phyloP scores from a whole-genome alignment of 257 asterid species.

The Solanum medicagineum region DNA sequence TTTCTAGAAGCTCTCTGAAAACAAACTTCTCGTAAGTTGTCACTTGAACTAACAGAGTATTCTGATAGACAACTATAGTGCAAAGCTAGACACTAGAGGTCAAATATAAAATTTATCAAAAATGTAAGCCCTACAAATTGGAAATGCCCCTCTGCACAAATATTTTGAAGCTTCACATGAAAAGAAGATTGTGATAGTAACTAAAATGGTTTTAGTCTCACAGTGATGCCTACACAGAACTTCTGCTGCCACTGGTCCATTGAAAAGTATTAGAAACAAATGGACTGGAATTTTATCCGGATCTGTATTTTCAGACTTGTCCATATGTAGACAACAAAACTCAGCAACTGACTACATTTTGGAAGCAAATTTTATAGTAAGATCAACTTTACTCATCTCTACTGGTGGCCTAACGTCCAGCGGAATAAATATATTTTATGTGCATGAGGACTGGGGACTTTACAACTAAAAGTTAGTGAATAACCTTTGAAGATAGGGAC shows the following conservation, averaged over 20 bases:
- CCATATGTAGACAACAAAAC: not conserved
- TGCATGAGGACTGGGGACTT: not conserved
- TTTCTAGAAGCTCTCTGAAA: not conserved
- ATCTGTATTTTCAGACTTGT: not conserved
- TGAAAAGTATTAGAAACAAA: not conserved
- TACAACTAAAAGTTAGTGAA: not conserved
- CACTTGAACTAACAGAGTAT: not conserved
- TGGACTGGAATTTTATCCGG: not conserved
- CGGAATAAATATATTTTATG: not conserved
- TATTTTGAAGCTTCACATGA: not conserved
- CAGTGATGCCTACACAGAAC: not conserved
- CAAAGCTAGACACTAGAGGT: not conserved
- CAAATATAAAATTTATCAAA: not conserved
- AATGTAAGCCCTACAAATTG: not conserved
- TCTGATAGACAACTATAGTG: not conserved
- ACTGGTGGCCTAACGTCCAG: not conserved
- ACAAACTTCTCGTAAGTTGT: not conserved
- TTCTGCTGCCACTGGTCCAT: not conserved
- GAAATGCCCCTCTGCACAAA: not conserved
- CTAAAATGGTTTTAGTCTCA: not conserved
- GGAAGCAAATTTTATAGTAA: not conserved
- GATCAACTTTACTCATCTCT: not conserved
- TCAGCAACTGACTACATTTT: not conserved
- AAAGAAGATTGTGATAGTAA: not conserved
- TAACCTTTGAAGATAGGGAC: constrained; percentile 74